phyloP scores from a whole-genome alignment of 495 filamentous ascomycete species.

The Penicillium riverlandense region DNA sequence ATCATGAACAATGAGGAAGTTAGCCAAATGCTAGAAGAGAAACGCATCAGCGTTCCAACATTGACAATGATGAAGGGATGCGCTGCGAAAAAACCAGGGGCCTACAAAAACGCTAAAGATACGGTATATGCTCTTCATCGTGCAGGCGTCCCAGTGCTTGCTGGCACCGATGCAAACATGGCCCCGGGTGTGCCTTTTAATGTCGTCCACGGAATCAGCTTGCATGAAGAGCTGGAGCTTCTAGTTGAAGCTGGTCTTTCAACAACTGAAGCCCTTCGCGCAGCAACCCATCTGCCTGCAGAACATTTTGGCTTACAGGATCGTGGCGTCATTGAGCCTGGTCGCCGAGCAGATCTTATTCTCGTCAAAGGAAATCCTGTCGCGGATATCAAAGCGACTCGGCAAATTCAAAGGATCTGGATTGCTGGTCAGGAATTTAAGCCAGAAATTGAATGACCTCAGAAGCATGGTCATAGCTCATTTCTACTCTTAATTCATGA shows the following conservation, averaged over 20 bases:
- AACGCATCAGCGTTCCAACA: not conserved
- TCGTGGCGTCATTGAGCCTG: slow-evolving; percentile 26
- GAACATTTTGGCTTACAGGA: slow-evolving; percentile 24
- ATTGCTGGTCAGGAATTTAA: slow-evolving; percentile 1
- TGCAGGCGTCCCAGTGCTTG: not conserved
- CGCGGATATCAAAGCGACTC: slow-evolving; percentile 26
- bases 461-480: too few species aligned
- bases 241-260: slow-evolving; percentile 1
- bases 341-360: slow-evolving; percentile 32
- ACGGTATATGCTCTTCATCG: not conserved
- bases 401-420: slow-evolving; percentile 26
- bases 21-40: not conserved
- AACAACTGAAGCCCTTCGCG: slow-evolving; percentile 13
- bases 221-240: slow-evolving; percentile 2
- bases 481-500: too few species aligned
- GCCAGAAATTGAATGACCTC: too few species aligned
- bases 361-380: slow-evolving; percentile 31
- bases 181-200: not conserved
- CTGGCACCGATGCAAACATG: slow-evolving; percentile 2
- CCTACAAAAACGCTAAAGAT: not conserved
- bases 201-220: not conserved
- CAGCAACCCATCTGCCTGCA: slow-evolving; percentile 24
- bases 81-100: not conserved
- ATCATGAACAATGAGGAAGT: not conserved
- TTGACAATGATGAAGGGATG: slow-evolving; percentile 1